phyloP scores from a whole-genome alignment of 257 asterid genomes.

The Nyctanthes arbortristis region DNA sequence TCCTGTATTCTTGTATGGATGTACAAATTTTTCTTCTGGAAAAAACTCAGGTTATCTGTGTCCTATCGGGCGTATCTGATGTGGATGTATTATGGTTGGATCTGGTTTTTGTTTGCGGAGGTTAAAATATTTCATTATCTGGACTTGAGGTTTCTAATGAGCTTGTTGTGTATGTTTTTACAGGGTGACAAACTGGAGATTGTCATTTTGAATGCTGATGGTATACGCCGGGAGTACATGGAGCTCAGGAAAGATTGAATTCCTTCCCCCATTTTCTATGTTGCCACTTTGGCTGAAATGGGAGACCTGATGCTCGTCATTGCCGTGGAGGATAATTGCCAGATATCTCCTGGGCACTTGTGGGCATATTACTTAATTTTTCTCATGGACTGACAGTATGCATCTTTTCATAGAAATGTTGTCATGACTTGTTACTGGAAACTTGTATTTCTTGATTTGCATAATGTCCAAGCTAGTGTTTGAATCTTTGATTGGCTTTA shows the following conservation, averaged over 20 bases:
- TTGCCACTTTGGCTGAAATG: constrained; percentile 11
- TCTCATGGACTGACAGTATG: background rate
- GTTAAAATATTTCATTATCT: background rate
- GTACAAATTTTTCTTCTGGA: background rate
- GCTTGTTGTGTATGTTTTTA: constrained; percentile 17
- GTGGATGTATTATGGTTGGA: background rate
- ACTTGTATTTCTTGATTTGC: background rate
- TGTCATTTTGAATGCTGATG: constrained; percentile 54
- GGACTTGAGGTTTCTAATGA: constrained; percentile 6
- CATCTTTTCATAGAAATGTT: background rate
- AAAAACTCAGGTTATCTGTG: background rate
- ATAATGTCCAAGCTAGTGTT: constrained; percentile 1
- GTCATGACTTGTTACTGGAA: background rate
- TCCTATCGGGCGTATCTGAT: background rate
- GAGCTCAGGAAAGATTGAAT: constrained; percentile 71
- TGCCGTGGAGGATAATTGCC: constrained; percentile 12
- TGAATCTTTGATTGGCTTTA: background rate
- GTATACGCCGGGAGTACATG: constrained; percentile 62
- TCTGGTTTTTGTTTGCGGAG: background rate
- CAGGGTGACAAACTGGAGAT: constrained; percentile 90
- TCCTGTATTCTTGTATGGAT: constrained; percentile 2
- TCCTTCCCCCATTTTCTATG: constrained; percentile 13
- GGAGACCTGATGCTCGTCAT: constrained; percentile 12
- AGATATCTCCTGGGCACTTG: background rate
- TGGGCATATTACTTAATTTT: constrained; percentile 1